Evolutionary conservation across 2,329 filamentous ascomycete species (phyloP), one percentile per base, ranked within the genome.

Genomic region (Xylaria sp.): DNA sequence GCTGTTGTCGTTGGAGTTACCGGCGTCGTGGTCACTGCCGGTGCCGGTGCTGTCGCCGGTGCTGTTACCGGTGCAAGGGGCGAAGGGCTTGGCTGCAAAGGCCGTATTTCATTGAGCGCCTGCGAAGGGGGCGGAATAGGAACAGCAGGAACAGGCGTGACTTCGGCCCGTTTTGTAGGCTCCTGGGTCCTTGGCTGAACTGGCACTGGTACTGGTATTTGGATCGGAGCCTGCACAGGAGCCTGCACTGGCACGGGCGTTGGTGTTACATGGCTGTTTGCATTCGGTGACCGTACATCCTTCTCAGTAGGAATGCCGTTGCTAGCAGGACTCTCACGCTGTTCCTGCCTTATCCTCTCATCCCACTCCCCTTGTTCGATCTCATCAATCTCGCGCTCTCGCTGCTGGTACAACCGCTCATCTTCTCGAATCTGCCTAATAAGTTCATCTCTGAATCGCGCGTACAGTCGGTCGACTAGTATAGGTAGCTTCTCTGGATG

Each of bases 381-480:
- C 66, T 90, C 85, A 47, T 84, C 82, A 60, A 97, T 88, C 72
- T 97, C 91, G 67, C 84, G 84, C 78, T 90, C 87, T 51, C 95
- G 81, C 21, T 82, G 81, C 29, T 87, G 85, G 76, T 91, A 92
- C 60, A 84, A 85, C 67, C 84, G 85, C 82, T 98, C 94, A 70
- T 96, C 91, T 64, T 92, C 88, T 67, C 87, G 85, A 68, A 98
- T 92, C 75, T 91, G 87, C 65, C 84, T 83, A n/a, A 93, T 86
- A 58, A 91, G 84, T 51, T 90, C 84, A 54, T 91, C 88, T 71
- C 90, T 87, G 78, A 97, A 98, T 70, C 88, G 86, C 13, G 87
- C 85, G 77, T 96, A 97, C 1, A 97, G 84, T 71, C 91, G 89
- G 66, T 91, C 85, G 57, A 97, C 87, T 53, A 97, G 82, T 32